A percentile compares a stretch with the other conserved stretches of the same genome.
Evolutionary conservation across 1,284 basidiomycete species (phyloP).

Genomic region (Ustilago xerochloae): DNA sequence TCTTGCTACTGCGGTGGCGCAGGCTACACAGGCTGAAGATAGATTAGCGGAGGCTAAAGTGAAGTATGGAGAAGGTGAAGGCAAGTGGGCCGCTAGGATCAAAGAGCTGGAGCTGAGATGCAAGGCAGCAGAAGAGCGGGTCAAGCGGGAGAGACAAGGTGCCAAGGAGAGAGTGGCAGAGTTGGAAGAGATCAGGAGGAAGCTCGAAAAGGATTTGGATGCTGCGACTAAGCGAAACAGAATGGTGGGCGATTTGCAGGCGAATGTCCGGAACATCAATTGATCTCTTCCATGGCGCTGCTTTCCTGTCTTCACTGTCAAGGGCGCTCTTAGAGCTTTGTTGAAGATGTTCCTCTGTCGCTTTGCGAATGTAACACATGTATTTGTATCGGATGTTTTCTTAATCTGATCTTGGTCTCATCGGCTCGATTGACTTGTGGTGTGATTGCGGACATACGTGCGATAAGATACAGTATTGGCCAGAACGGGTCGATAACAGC

Average conservation of each 20-base stretch:
- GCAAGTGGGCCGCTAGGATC: conserved; percentile 62
- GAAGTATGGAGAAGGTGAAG: conserved; percentile 56
- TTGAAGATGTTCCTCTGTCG: too few species aligned
- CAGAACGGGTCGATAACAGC: background rate
- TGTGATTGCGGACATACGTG: background rate
- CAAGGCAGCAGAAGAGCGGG: conserved; percentile 87
- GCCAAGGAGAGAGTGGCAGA: conserved; percentile 80
- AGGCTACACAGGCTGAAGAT: conserved; percentile 83
- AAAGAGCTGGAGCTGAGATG: conserved; percentile 82
- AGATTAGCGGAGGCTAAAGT: conserved; percentile 83
- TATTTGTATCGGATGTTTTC: too few species aligned
- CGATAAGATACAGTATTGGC: background rate
- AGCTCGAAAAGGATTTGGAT: conserved; percentile 44
- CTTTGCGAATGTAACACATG: too few species aligned
- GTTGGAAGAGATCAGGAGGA: conserved; percentile 57
- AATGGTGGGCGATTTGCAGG: conserved; percentile 46
- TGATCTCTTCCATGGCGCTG: conserved; percentile 3
- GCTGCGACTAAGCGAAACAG: conserved; percentile 34
- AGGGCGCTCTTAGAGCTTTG: too few species aligned
- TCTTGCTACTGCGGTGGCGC: conserved; percentile 81
- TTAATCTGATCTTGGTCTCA: too few species aligned
- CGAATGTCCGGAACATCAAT: conserved; percentile 26
- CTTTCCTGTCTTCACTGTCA: too few species aligned
- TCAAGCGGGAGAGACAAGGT: conserved; percentile 93
- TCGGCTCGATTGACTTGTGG: too few species aligned